These are phyloP conservation scores for Aristolochia contorta DNA, from an alignment of 164 flowering plant genomes.

Conservation along the genomic window DNA sequence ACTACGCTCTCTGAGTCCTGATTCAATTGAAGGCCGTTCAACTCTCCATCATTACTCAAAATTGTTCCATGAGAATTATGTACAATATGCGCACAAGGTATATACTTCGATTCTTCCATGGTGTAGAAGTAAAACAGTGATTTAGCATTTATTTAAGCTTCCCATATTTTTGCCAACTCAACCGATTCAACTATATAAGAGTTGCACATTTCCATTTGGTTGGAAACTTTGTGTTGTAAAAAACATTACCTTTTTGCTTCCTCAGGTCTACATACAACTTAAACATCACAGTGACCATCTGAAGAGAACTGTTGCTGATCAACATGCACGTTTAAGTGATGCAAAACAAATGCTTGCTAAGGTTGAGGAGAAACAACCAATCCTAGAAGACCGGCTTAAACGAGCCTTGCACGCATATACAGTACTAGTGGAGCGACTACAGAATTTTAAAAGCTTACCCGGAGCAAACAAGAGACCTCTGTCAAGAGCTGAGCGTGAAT, in stretches of 20 bases:
- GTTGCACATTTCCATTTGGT: too few species aligned
- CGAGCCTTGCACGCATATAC: constrained; percentile 35
- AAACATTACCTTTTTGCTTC: constrained; percentile 1
- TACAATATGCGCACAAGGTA: constrained; percentile 96
- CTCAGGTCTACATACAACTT: constrained; percentile 55
- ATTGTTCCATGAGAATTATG: constrained; percentile 86
- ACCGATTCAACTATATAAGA: too few species aligned
- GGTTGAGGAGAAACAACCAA: constrained; percentile 58
- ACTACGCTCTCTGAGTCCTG: constrained; percentile 62
- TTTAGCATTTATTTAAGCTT: not conserved
- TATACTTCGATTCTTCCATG: not conserved
- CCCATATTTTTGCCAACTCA: not conserved
- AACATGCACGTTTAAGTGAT: constrained; percentile 48
- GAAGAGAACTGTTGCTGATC: constrained; percentile 61
- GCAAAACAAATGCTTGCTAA: constrained; percentile 39
- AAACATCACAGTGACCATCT: constrained; percentile 66
- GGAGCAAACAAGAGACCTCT: too few species aligned
- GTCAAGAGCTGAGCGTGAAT: too few species aligned
- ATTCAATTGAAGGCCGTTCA: constrained; percentile 92
- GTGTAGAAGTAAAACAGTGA: not conserved
- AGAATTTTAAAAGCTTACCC: constrained; percentile 43
- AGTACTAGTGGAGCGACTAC: constrained; percentile 51
- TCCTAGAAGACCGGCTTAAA: constrained; percentile 40
- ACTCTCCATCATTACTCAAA: constrained; percentile 80
- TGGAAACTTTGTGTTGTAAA: too few species aligned